Evolutionary conservation across 2,329 filamentous ascomycete species (phyloP), one percentile per base, ranked within the genome.

Genomic region (Curvularia sp.): DNA sequence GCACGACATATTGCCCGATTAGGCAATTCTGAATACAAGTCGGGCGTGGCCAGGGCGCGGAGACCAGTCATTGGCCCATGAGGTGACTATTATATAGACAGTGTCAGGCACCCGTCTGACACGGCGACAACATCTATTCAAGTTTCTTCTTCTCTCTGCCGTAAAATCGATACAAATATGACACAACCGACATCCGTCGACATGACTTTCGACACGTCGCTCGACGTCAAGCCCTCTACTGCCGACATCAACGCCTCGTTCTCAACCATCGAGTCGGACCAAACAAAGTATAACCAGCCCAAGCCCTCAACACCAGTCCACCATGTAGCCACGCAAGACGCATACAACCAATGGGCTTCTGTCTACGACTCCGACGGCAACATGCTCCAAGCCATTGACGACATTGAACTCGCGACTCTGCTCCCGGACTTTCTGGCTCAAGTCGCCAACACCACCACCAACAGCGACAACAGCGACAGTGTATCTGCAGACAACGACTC

Each of bases 341-440:
- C 83, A 12, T 85, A 85, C 65, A 70, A 82, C 50, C 76, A 79
- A 55, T 85, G 82, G 83, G 79, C 82, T 7, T 63, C 79, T 58
- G 78, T 87, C 43, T 90, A 89, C 76, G 87, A 90, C 73, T 84
- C 80, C 31, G 87, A 90, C 62, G 85, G 84, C 31, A 90, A 89
- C 70, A 87, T 89, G 71, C 80, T 90, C 0, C 87, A 89, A 76
- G 81, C 83, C 1, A 80, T 89, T 18, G 88, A 90, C 69, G 84
- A 85, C 39, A 62, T 82, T 13, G 83, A 88, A 67, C 81, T 89
- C 65, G 69, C 74, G 13, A 67, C 68, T 1, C 69, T 87, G 0
- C 79, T 89, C 0, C 83, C 84, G 0, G 62, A 70, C 0, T 82
- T 86, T 44, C 65, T 87, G 3, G 4, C 30, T 57, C 66, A 2